Percentiles rank a stretch among this genome's conserved stretches.
phyloP scores from a whole-genome alignment of 192 early-diverging fungal species.

The Backusella tarrabulga region DNA sequence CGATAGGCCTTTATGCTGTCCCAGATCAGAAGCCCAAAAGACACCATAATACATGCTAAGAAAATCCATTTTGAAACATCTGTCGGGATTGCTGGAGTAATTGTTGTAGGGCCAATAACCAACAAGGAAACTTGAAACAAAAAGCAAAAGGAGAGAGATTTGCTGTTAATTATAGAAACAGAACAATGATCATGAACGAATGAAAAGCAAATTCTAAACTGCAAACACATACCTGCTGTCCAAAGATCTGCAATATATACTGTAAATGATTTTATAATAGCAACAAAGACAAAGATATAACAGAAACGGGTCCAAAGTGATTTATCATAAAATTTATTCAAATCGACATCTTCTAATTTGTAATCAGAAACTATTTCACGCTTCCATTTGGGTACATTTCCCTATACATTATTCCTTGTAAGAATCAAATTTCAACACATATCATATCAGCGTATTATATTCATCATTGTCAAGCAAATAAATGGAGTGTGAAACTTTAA shows the following conservation, averaged over 20 bases:
- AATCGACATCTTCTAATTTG: not conserved
- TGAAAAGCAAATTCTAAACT: not conserved
- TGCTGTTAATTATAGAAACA: not conserved
- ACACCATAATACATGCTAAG: no score
- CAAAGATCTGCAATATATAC: not conserved
- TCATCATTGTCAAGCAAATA: not conserved
- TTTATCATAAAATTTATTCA: not conserved
- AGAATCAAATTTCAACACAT: not conserved
- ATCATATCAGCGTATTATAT: not conserved
- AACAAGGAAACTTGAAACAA: not conserved
- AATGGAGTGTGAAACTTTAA: no score
- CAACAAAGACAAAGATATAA: not conserved
- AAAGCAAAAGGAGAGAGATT: not conserved
- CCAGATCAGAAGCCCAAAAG: constrained; percentile 59
- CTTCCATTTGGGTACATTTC: not conserved
- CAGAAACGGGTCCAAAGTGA: not conserved
- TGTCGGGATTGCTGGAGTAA: not conserved
- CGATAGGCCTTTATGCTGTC: constrained; percentile 65
- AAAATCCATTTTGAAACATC: not conserved
- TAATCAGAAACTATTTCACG: not conserved
- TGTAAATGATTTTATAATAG: not conserved
- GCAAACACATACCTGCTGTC: not conserved
- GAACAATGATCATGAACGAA: not conserved
- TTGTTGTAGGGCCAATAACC: not conserved
- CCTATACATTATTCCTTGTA: not conserved